Percentiles rank a stretch among this genome's conserved stretches.
phyloP scores from a whole-genome alignment of 495 filamentous ascomycete genomes.

The Xylaria grammica region DNA sequence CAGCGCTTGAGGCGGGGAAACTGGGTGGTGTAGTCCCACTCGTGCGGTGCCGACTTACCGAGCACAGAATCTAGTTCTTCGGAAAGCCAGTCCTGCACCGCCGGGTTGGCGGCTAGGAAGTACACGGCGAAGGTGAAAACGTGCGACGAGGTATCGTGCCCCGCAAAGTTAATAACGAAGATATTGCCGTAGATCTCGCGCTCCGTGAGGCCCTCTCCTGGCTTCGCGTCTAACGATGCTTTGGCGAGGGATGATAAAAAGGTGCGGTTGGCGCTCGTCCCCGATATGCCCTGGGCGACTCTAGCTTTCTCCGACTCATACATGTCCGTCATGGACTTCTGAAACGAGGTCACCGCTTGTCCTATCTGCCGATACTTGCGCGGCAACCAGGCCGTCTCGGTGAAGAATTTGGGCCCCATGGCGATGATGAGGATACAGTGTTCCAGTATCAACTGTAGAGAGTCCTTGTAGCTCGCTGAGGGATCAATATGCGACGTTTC shows the following conservation, averaged over 20 bases:
- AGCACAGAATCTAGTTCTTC: constrained; percentile 31
- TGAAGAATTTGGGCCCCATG: constrained; percentile 31
- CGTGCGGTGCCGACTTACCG: constrained; percentile 28
- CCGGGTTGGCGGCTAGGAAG: constrained; percentile 52
- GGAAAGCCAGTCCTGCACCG: constrained; percentile 49
- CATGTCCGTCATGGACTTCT: constrained; percentile 31
- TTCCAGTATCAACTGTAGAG: constrained; percentile 37
- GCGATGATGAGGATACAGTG: constrained; percentile 41
- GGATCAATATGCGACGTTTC: constrained; percentile 18
- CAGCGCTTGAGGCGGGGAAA: constrained; percentile 52
- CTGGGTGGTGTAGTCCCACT: constrained; percentile 47
- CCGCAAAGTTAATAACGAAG: constrained; percentile 60
- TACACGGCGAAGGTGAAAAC: constrained; percentile 55
- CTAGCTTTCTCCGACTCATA: constrained; percentile 28
- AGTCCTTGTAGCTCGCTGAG: constrained; percentile 37
- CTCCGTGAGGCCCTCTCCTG: constrained; percentile 28
- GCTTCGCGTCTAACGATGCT: constrained; percentile 15
- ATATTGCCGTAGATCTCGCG: constrained; percentile 58
- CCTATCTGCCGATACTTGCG: constrained; percentile 32
- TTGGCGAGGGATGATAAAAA: constrained; percentile 10
- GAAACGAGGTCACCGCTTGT: constrained; percentile 37
- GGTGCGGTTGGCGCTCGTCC: neutral
- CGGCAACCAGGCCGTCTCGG: constrained; percentile 30
- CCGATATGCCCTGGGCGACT: constrained; percentile 1
- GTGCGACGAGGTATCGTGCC: constrained; percentile 61